Base-by-base conservation (phyloP, 2,329 filamentous ascomycete species). In the Zasmidium citrigriseum region DNA sequence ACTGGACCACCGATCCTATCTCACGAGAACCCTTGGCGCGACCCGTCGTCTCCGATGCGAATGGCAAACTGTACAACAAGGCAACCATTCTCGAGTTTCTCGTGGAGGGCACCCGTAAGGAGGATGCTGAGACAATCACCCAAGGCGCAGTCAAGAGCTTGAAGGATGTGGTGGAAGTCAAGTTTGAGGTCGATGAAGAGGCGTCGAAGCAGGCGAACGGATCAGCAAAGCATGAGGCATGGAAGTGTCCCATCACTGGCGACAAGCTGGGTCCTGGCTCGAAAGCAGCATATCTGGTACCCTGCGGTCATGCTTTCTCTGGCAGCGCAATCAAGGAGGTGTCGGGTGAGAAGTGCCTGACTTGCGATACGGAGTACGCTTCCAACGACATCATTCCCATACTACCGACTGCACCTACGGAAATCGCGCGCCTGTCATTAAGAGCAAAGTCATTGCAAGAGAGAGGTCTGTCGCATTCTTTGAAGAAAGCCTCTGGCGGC, bases 231-330 rank as follows among this genome's bases (percentile, higher is more conserved):
- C 47, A 54, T n/a, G 84, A 88, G 68, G 83, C 81, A 57, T 93
- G 88, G 83, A 84, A 91, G 24, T 99, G 95, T 70, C 93, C 93
- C 0, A 84, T 98, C 55, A 96, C 93, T 1, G 85, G 89, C 68
- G 96, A 96, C 72, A 87, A 89, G 72, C 77, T 99, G 22, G 95
- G 95, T 0, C 87, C 92, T 0, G 82, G 82, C 4, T 87, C 88
- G 16, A 93, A 89, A 74, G 83, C 91, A 0, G 91, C 96, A 1
- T 99, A 98, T 69, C 70, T 99, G 2, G 90, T 98, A 3, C 95
- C 95, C 0, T 99, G 95, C 69, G 96, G 95, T 0, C 96, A 99
- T 78, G 93, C 91, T 0, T 98, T 98, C 75, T 88, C 91, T 0
- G 92, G 96, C 61, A 86, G 87, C 54, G 91, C 92, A 7, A 87